Conservation (phyloP, 257 asterid species). For the Petunia axillaris region DNA sequence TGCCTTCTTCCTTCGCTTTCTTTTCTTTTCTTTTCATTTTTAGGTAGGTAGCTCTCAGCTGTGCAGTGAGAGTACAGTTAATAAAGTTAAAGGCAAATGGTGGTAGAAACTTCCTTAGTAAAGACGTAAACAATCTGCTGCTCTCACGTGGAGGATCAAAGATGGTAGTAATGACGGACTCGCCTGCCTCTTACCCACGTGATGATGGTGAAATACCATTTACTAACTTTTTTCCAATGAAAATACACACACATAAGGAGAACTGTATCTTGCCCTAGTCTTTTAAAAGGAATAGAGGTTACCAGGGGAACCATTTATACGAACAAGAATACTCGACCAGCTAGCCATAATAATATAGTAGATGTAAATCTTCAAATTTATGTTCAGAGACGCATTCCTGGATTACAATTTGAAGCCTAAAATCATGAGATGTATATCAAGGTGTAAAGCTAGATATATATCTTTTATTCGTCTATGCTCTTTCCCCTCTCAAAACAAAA, state of each 20-base stretch:
- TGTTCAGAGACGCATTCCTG: not conserved
- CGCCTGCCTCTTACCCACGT: conserved; percentile 9
- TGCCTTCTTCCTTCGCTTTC: not conserved
- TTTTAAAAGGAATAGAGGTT: too few species aligned
- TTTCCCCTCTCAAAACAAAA: not conserved
- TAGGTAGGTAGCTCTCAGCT: not conserved
- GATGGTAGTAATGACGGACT: not conserved
- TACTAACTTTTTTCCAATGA: not conserved
- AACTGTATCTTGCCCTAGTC: not conserved
- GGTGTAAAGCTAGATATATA: not conserved
- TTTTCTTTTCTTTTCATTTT: not conserved
- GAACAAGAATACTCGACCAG: not conserved
- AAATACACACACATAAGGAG: not conserved
- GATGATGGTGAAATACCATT: not conserved
- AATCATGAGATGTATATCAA: not conserved
- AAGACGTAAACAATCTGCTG: not conserved
- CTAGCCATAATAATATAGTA: not conserved
- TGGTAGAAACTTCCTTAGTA: not conserved
- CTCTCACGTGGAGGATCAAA: conserved; percentile 19
- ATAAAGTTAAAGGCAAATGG: conserved; percentile 1
- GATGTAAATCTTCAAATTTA: not conserved
- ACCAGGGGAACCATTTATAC: too few species aligned
- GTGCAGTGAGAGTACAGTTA: not conserved
- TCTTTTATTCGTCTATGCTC: too few species aligned
- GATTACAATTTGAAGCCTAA: not conserved